Evolutionary conservation across 2,329 filamentous ascomycete genomes (phyloP).

Genomic region (Didymella sp.): DNA sequence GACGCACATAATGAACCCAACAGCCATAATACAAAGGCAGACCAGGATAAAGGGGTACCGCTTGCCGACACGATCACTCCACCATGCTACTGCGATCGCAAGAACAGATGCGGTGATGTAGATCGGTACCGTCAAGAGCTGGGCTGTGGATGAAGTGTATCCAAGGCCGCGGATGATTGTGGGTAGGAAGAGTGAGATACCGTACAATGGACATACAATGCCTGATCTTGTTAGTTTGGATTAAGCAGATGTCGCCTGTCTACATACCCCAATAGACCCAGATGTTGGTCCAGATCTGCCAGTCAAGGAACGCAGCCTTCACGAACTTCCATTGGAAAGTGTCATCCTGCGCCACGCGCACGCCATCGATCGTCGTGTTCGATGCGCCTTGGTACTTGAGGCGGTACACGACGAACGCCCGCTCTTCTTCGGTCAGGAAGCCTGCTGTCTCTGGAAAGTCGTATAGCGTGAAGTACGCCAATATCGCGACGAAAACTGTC

Average conservation of each 20-base stretch:
- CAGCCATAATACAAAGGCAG: slow-evolving; percentile 42
- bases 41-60: slow-evolving; percentile 46
- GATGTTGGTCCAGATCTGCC: slow-evolving; percentile 59
- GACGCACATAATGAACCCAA: slow-evolving; percentile 51
- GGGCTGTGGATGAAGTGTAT: slow-evolving; percentile 49
- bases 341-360: slow-evolving; percentile 72
- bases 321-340: slow-evolving; percentile 67
- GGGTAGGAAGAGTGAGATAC: slow-evolving; percentile 53
- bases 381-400: slow-evolving; percentile 59
- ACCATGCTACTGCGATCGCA: slow-evolving; percentile 42
- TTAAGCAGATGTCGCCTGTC: background rate
- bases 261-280: slow-evolving; percentile 69
- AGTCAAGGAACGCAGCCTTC: slow-evolving; percentile 55
- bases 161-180: slow-evolving; percentile 56
- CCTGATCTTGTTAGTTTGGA: slow-evolving; percentile 25
- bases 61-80: slow-evolving; percentile 42
- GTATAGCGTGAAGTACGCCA: slow-evolving; percentile 63
- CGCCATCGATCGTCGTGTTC: slow-evolving; percentile 62
- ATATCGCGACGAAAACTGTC: slow-evolving; percentile 45
- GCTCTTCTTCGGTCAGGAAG: slow-evolving; percentile 61
- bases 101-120: slow-evolving; percentile 50
- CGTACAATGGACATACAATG: slow-evolving; percentile 50
- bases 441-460: slow-evolving; percentile 68
- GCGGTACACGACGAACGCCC: slow-evolving; percentile 66
- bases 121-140: slow-evolving; percentile 54